Evolutionary conservation across 2,329 filamentous ascomycete species (phyloP).

Genomic region (Penicillium verrucosum): DNA sequence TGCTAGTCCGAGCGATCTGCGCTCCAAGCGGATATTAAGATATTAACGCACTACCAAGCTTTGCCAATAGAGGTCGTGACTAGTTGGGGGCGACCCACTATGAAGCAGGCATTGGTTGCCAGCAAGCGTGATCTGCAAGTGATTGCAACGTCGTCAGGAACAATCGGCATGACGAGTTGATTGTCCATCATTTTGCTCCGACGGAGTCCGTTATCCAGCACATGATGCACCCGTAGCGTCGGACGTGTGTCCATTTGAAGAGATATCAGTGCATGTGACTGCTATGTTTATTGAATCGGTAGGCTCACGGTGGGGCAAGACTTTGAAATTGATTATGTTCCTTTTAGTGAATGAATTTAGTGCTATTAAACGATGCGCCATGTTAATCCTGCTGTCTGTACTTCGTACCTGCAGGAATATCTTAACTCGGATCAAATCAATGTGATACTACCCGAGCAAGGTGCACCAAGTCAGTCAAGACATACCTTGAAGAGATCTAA

Average conservation of each 20-base stretch:
- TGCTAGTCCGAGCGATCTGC: background rate
- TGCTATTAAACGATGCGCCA: background rate
- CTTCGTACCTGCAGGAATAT: no score
- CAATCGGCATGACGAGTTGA: constrained; percentile 17
- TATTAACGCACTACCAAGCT: background rate
- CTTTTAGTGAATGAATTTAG: background rate
- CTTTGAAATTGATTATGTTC: background rate
- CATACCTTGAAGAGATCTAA: background rate
- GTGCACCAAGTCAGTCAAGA: no score
- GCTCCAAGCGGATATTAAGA: background rate
- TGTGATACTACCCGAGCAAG: background rate
- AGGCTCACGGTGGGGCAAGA: background rate
- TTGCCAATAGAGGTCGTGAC: background rate
- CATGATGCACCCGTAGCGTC: background rate
- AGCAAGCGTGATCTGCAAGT: background rate
- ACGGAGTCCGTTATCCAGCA: background rate
- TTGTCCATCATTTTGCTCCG: background rate
- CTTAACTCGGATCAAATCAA: background rate
- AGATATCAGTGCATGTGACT: no score
- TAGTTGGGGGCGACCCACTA: background rate
- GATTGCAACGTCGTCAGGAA: constrained; percentile 16
- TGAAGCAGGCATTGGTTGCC: constrained; percentile 3
- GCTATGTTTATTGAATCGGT: background rate
- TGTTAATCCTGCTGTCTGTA: background rate
- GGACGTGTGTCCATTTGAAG: background rate